These are phyloP conservation scores for Bombardia bombarda DNA, from an alignment of 495 filamentous ascomycete genomes.

Conservation along the genomic window DNA sequence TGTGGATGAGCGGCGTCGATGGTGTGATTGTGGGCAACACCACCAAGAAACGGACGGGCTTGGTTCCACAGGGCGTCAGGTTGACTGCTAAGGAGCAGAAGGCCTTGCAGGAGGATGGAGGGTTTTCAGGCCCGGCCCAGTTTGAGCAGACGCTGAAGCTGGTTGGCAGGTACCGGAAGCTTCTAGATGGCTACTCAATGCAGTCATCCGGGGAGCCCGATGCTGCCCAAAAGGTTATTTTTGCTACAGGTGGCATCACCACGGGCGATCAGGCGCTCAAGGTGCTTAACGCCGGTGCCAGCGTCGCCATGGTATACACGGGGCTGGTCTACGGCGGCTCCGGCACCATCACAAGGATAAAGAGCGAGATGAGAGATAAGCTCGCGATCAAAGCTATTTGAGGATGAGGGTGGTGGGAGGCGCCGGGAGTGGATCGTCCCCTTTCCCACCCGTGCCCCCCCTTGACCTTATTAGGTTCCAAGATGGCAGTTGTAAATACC, in stretches of 20 bases:
- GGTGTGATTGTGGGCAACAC: conserved; percentile 98
- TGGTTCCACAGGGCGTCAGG: conserved; percentile 55
- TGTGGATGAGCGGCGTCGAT: conserved; percentile 77
- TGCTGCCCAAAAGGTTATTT: conserved; percentile 65
- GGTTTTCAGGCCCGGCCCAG: conserved; percentile 83
- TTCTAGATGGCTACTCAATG: conserved; percentile 52
- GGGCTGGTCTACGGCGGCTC: conserved; percentile 76
- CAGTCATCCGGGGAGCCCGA: conserved; percentile 8
- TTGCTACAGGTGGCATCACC: conserved; percentile 85
- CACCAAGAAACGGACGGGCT: conserved; percentile 67
- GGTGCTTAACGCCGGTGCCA: conserved; percentile 76
- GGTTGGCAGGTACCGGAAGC: conserved; percentile 67
- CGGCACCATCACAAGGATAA: conserved; percentile 79
- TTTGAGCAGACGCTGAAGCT: conserved; percentile 69
- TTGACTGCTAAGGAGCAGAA: conserved; percentile 59
- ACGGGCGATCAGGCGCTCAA: conserved; percentile 73
- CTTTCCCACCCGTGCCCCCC: background rate
- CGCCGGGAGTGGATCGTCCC: background rate
- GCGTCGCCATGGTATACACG: conserved; percentile 78
- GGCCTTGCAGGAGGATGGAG: conserved; percentile 67
- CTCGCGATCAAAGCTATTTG: conserved; percentile 6
- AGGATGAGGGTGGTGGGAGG: no score
- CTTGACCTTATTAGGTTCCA: no score
- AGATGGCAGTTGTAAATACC: background rate
- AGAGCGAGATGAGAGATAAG: conserved; percentile 67